Evolutionary conservation across 2,329 filamentous ascomycete genomes (phyloP), one percentile per base, ranked within the genome.

Genomic region (Colletotrichum sp.): DNA sequence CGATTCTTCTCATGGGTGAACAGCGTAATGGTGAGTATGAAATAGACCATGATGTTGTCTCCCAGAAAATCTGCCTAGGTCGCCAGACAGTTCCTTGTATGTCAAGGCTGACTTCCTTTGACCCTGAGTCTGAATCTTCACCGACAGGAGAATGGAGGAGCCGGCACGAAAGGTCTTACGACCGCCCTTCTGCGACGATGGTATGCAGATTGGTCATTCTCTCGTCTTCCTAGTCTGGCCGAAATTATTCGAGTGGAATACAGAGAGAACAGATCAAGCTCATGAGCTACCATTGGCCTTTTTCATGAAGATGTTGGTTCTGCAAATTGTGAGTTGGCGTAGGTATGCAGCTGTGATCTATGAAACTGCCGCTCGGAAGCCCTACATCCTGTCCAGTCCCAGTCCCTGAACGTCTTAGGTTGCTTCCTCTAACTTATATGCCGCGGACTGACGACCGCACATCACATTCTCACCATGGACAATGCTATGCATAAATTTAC

Each of bases 391-490:
- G 10, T 21, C 6, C 10, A 0, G 44, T 52, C 10, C 24, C 24
- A 24, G 5, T 26, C 24, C 24, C 24, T 24, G 44, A 8, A 21
- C n/a, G 10, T 24, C n/a, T 24, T 4, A 21, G 10, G 2, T 21
- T 5, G 1, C n/a, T 0, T 52, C 44, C 44, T 21, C n/a, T 13
- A 21, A 21, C 2, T 1, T 21, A 21, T 8, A 13, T 0, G 10
- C 44, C 0, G n/a, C n/a, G n/a, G 6, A 52, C 44, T 49, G 44
- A 49, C 6, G 3, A 49, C 0, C 0, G 18, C 1, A n/a, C 3
- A 0, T 3, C 5, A 6, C 3, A n/a, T 12, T 3, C 39, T n/a
- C 18, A 1, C 7, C 9, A 49, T 49, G 18, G 5, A 0, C 9
- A n/a, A n/a, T 6, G 0, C 5, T 49, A 5, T 3, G 39, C 3